Conservation (phyloP, 169 alveolate species). For the Plasmodium fragile region DNA sequence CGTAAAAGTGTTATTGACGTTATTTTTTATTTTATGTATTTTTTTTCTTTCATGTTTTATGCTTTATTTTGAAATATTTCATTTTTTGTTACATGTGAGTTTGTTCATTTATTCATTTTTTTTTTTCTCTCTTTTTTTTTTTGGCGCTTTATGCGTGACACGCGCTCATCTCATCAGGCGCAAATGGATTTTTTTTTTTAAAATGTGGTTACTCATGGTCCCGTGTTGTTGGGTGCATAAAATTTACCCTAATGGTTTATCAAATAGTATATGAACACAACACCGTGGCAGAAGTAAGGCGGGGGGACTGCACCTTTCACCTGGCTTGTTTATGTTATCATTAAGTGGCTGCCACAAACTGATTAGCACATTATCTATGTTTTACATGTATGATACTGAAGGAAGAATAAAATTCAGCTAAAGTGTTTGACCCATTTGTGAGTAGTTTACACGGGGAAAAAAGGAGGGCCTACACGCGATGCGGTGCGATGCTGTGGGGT, state of each 20-base stretch:
- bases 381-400: neutral
- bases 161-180: neutral
- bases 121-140: neutral
- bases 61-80: neutral
- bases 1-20: neutral
- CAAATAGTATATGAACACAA: conserved; percentile 1
- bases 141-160: neutral
- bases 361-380: neutral
- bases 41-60: neutral
- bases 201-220: neutral
- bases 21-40: neutral
- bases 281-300: neutral
- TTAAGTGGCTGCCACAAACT: neutral
- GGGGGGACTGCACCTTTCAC: neutral
- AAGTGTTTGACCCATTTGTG: neutral
- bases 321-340: neutral
- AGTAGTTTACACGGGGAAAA: neutral
- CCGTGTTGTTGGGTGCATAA: neutral
- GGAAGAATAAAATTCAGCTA: neutral
- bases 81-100: neutral
- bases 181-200: neutral
- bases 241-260: neutral
- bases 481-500: neutral
- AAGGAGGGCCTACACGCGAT: neutral
- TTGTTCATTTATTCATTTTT: neutral